Conservation (phyloP, 2,329 filamentous ascomycete genomes). For the Trichoderma sp. region DNA sequence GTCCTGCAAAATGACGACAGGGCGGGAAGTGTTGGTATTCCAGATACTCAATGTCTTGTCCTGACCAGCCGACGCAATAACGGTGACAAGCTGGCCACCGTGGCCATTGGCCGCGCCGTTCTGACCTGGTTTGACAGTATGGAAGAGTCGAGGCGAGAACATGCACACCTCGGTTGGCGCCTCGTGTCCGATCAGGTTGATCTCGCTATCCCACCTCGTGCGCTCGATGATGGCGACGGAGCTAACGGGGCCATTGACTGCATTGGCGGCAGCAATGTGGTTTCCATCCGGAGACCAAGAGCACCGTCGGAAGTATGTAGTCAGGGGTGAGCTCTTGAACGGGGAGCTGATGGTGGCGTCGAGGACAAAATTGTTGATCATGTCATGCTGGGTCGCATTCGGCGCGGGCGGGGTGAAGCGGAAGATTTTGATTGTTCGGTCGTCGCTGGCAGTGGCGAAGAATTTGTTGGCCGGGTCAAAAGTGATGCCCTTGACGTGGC, state of each 20-base stretch:
- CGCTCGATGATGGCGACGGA: slow-evolving; percentile 95
- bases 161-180: slow-evolving; percentile 96
- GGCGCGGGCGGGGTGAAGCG: slow-evolving; percentile 88
- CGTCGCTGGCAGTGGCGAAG: slow-evolving; percentile 96
- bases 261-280: slow-evolving; percentile 95
- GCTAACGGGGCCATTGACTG: slow-evolving; percentile 94
- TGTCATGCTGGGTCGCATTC: slow-evolving; percentile 91
- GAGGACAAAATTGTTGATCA: slow-evolving; percentile 93
- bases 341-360: slow-evolving; percentile 88
- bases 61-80: slow-evolving; percentile 94
- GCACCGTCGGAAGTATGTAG: slow-evolving; percentile 93
- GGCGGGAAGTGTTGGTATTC: slow-evolving; percentile 94
- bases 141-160: slow-evolving; percentile 90
- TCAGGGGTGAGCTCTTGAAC: slow-evolving; percentile 88
- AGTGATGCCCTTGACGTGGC: slow-evolving; percentile 97
- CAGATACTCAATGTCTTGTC: slow-evolving; percentile 96
- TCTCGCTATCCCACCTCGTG: slow-evolving; percentile 91
- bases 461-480: slow-evolving; percentile 99
- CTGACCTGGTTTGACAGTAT: slow-evolving; percentile 65
- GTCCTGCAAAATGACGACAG: slow-evolving; percentile 87
- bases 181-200: slow-evolving; percentile 96
- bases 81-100: slow-evolving; percentile 67
- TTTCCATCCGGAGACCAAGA: slow-evolving; percentile 98
- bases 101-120: slow-evolving; percentile 48
- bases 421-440: slow-evolving; percentile 95